These are phyloP conservation scores for Penicillium brasilianum DNA, from an alignment of 2,329 filamentous ascomycete genomes.

Conservation along the genomic window DNA sequence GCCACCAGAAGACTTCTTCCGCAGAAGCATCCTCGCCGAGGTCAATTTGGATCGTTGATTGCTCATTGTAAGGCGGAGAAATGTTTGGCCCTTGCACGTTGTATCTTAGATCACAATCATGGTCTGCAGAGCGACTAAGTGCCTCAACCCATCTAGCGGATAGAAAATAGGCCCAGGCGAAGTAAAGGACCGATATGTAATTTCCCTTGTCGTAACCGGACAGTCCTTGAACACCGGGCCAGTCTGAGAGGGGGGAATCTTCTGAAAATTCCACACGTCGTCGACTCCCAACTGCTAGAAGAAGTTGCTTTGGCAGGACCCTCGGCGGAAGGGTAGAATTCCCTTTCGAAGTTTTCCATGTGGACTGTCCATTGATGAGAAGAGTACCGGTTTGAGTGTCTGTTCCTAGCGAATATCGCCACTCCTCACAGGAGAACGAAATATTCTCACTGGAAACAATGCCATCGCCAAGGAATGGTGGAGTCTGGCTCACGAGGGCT, in stretches of 20 bases:
- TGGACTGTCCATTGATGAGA: slow-evolving; percentile 26
- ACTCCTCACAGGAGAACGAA: slow-evolving; percentile 26
- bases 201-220: slow-evolving; percentile 28
- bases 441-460: slow-evolving; percentile 12
- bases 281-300: slow-evolving; percentile 15
- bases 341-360: slow-evolving; percentile 26
- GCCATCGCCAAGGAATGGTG: slow-evolving; percentile 26
- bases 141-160: slow-evolving; percentile 33
- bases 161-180: slow-evolving; percentile 35
- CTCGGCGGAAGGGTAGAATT: slow-evolving; percentile 21
- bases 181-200: slow-evolving; percentile 27
- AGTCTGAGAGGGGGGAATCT: slow-evolving; percentile 22
- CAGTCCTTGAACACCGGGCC: slow-evolving; percentile 28
- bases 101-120: slow-evolving; percentile 23
- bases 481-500: slow-evolving; percentile 20
- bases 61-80: slow-evolving; percentile 5
- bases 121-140: slow-evolving; percentile 24
- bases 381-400: slow-evolving; percentile 16
- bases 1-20: slow-evolving; percentile 27
- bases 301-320: slow-evolving; percentile 23
- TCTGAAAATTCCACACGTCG: slow-evolving; percentile 24
- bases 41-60: slow-evolving; percentile 18
- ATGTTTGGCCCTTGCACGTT: background rate
- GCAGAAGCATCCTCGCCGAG: slow-evolving; percentile 18
- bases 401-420: slow-evolving; percentile 13